A percentile compares a stretch with the other conserved stretches of the same genome.
Conservation (phyloP, 2,329 filamentous ascomycete species). For the Penicillium sp. region DNA sequence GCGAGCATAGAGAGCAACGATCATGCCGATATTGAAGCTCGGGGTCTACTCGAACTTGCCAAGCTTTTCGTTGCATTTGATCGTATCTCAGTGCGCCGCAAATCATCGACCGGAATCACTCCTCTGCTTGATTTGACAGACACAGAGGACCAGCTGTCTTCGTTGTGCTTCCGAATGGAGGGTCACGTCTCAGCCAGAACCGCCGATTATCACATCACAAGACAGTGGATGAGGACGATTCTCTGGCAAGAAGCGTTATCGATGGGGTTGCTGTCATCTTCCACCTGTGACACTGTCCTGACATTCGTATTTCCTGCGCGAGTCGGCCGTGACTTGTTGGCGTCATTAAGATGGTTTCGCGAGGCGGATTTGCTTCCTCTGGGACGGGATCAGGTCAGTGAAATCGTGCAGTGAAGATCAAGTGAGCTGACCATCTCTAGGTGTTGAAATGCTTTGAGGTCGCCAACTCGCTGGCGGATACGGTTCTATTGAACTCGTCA, state of each 20-base stretch:
- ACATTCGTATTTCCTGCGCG: slow-evolving; percentile 29
- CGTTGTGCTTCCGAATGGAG: slow-evolving; percentile 12
- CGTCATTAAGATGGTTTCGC: slow-evolving; percentile 24
- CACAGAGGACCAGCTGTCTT: slow-evolving; percentile 24
- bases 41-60: slow-evolving; percentile 28
- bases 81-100: slow-evolving; percentile 14
- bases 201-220: slow-evolving; percentile 33
- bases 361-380: slow-evolving; percentile 31
- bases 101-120: not conserved
- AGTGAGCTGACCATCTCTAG: slow-evolving; percentile 7
- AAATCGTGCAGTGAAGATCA: not conserved
- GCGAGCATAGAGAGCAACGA: slow-evolving; percentile 1
- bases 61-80: slow-evolving; percentile 30
- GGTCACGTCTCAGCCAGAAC: slow-evolving; percentile 22
- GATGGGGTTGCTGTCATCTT: slow-evolving; percentile 28
- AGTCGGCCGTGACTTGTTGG: slow-evolving; percentile 29
- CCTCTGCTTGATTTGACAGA: slow-evolving; percentile 14
- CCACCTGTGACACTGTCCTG: slow-evolving; percentile 20
- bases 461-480: slow-evolving; percentile 34
- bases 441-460: slow-evolving; percentile 37
- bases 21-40: slow-evolving; percentile 19
- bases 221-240: slow-evolving; percentile 37
- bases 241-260: slow-evolving; percentile 34
- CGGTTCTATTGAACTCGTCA: slow-evolving; percentile 21
- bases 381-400: slow-evolving; percentile 33